phyloP scores from a whole-genome alignment of 305 asterid genomes.

The Fraxinus sp. region DNA sequence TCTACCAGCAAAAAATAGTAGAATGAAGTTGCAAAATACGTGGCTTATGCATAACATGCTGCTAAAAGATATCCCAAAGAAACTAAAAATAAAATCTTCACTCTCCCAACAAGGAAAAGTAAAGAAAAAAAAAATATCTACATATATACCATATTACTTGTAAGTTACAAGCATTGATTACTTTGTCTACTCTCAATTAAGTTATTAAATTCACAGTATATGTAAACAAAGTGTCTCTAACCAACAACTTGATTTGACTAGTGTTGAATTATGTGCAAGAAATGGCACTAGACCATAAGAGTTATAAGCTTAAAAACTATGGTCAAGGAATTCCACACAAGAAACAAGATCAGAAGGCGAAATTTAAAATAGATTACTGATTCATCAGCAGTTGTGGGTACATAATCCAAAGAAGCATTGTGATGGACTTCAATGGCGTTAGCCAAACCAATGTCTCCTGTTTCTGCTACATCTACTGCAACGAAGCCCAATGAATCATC shows the following conservation, averaged over 20 bases:
- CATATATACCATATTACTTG: neutral
- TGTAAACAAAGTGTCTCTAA: neutral
- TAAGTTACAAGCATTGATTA: neutral
- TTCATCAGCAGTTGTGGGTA: neutral
- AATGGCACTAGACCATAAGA: neutral
- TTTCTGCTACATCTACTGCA: constrained; percentile 13
- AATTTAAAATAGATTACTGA: neutral
- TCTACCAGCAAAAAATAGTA: constrained; percentile 4
- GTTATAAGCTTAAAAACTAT: neutral
- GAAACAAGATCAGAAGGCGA: neutral
- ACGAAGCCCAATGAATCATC: constrained; percentile 14
- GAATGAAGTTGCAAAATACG: neutral
- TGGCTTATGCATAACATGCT: neutral
- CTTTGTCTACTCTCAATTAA: neutral
- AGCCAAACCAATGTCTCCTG: constrained; percentile 1
- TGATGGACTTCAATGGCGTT: constrained; percentile 16
- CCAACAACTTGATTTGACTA: neutral
- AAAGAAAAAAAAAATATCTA: neutral
- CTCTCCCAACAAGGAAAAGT: neutral
- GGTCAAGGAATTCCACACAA: neutral
- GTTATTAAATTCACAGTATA: neutral
- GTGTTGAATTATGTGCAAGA: neutral
- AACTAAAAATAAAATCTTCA: neutral
- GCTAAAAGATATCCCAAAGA: neutral
- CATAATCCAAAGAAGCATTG: neutral